Conservation (phyloP, 129 eudicot genomes). For the Gnaphalium uliginosum region DNA sequence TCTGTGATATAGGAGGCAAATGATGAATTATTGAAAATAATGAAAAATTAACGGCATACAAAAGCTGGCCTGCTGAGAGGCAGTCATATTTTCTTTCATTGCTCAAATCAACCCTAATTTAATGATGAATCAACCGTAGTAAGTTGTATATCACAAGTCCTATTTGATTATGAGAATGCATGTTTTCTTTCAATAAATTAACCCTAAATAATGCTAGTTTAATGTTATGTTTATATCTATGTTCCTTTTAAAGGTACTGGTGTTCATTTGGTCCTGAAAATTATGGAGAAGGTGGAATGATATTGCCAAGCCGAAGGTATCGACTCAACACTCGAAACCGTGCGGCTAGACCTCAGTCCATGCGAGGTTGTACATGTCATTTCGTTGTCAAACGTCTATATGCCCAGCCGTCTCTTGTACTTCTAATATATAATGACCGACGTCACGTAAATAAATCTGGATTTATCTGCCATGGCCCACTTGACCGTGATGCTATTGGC, state of each 20-base stretch:
- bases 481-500: slow-evolving; percentile 94
- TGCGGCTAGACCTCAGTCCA: slow-evolving; percentile 97
- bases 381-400: slow-evolving; percentile 87
- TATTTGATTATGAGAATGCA: neutral
- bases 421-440: slow-evolving; percentile 70
- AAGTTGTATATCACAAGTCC: too few species aligned
- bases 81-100: too few species aligned
- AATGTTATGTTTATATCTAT: neutral
- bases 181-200: too few species aligned
- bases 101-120: too few species aligned
- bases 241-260: slow-evolving; percentile 76
- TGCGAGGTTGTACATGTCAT: slow-evolving; percentile 96
- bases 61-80: too few species aligned
- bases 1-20: too few species aligned
- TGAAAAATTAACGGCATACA: too few species aligned
- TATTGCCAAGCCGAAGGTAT: slow-evolving; percentile 87
- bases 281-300: slow-evolving; percentile 91
- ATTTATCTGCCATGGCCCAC: slow-evolving; percentile 91
- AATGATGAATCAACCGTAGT: too few species aligned
- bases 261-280: slow-evolving; percentile 98
- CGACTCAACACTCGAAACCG: slow-evolving; percentile 96
- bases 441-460: slow-evolving; percentile 93
- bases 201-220: neutral
- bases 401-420: slow-evolving; percentile 74
- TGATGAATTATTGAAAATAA: too few species aligned